Percentiles rank a stretch among this genome's conserved stretches.
phyloP scores from a whole-genome alignment of 2,329 filamentous ascomycete species.

The Gyromitra esculenta region DNA sequence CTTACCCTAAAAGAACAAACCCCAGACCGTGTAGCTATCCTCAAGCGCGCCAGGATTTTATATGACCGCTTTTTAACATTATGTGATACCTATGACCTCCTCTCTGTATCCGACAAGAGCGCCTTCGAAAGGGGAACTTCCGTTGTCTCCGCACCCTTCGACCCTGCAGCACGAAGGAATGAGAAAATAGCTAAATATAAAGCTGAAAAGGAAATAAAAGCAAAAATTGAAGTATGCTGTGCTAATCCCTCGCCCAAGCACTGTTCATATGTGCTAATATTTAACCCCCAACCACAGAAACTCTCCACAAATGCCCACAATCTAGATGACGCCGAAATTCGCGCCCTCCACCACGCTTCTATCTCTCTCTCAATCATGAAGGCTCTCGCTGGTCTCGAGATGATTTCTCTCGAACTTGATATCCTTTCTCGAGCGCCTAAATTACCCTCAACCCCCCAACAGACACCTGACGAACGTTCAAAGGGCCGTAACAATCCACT shows the following conservation, averaged over 20 bases:
- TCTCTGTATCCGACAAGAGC: constrained; percentile 69
- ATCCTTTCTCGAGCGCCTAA: constrained; percentile 79
- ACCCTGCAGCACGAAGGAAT: constrained; percentile 76
- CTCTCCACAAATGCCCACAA: constrained; percentile 26
- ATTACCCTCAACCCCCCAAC: constrained; percentile 60
- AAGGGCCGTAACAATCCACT: constrained; percentile 63
- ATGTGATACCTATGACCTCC: constrained; percentile 80
- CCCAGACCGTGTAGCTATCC: constrained; percentile 70
- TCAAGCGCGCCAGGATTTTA: constrained; percentile 72
- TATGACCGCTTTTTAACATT: constrained; percentile 83
- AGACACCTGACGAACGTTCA: constrained; percentile 62
- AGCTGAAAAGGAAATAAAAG: constrained; percentile 84
- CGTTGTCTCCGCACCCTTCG: constrained; percentile 51
- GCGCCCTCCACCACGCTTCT: constrained; percentile 80
- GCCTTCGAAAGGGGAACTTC: constrained; percentile 41
- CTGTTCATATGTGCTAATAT: neutral
- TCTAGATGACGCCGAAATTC: constrained; percentile 84
- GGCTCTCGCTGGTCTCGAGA: constrained; percentile 86
- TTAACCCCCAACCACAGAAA: constrained; percentile 45
- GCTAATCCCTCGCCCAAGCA: constrained; percentile 58
- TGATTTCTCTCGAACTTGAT: constrained; percentile 82
- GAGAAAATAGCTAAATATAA: constrained; percentile 87
- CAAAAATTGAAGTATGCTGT: constrained; percentile 75
- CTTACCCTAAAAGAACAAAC: constrained; percentile 74
- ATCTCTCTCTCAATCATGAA: constrained; percentile 78